Evolutionary conservation across 1,284 basidiomycete species (phyloP).

Genomic region (Boletus mariae): DNA sequence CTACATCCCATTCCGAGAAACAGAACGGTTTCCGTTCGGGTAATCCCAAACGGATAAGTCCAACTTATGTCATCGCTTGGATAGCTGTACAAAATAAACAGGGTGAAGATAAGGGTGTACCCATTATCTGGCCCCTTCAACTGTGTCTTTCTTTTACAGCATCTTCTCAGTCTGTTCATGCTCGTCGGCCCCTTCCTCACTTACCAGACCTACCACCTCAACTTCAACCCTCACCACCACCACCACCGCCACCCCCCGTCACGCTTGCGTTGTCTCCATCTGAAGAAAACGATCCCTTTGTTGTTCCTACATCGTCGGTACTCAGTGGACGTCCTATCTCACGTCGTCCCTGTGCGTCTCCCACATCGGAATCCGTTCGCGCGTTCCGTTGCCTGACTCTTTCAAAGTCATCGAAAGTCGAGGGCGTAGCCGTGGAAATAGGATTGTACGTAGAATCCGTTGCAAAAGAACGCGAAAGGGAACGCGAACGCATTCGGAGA

Average conservation of each 20-base stretch:
- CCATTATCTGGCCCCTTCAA: conserved; percentile 64
- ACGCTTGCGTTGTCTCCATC: conserved; percentile 15
- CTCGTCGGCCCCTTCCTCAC: conserved; percentile 46
- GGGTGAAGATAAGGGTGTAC: conserved; percentile 71
- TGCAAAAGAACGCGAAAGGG: conserved; percentile 65
- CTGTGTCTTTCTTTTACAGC: conserved; percentile 54
- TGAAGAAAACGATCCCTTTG: conserved; percentile 2
- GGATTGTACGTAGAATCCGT: conserved; percentile 68
- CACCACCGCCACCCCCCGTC: conserved; percentile 21
- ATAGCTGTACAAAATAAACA: conserved; percentile 69
- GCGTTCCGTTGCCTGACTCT: conserved; percentile 25
- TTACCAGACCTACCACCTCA: conserved; percentile 64
- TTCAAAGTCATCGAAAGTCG: conserved; percentile 26
- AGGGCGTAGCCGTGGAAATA: conserved; percentile 51
- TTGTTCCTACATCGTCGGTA: conserved; percentile 10
- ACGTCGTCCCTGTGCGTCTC: conserved; percentile 21
- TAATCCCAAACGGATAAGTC: conserved; percentile 14
- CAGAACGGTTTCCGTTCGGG: conserved; percentile 13
- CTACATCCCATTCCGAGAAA: conserved; percentile 17
- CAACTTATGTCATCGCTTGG: conserved; percentile 65
- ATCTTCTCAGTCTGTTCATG: conserved; percentile 36
- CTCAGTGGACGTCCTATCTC: conserved; percentile 18
- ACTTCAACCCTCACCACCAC: conserved; percentile 58
- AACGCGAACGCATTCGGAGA: conserved; percentile 63
- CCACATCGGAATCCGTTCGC: conserved; percentile 24